Evolutionary conservation across 306 rosid species (phyloP).

Genomic region (Cicer arietinum): DNA sequence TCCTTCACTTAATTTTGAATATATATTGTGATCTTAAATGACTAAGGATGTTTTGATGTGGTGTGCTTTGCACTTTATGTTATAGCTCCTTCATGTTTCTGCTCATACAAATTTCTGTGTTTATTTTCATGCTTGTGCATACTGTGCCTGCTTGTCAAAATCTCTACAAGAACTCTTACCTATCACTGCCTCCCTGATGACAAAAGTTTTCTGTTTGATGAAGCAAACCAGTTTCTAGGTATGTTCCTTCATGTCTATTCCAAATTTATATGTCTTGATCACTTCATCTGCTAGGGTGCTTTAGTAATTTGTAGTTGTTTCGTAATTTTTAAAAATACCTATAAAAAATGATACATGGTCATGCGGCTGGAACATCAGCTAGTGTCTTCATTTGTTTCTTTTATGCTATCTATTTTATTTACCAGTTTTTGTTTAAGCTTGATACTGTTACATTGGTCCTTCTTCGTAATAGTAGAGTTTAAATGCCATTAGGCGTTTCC

Average conservation of each 20-base stretch:
- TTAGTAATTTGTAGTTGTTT: slow-evolving; percentile 29
- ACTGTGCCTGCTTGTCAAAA: slow-evolving; percentile 98
- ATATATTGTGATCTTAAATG: neutral
- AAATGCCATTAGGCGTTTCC: neutral
- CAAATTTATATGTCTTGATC: slow-evolving; percentile 35
- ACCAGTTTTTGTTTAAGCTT: neutral
- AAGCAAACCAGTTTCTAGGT: slow-evolving; percentile 93
- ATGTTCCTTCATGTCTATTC: slow-evolving; percentile 31
- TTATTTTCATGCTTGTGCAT: slow-evolving; percentile 55
- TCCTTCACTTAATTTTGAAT: neutral
- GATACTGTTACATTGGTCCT: neutral
- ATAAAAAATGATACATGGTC: slow-evolving; percentile 20
- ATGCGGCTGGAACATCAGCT: slow-evolving; percentile 20
- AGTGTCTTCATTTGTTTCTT: neutral
- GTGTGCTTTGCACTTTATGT: neutral
- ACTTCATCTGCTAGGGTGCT: slow-evolving; percentile 29
- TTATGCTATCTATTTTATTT: too few relatives aligned
- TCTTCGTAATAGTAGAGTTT: neutral
- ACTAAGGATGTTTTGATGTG: neutral
- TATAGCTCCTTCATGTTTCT: neutral
- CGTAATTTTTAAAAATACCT: slow-evolving; percentile 2
- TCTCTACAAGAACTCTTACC: slow-evolving; percentile 95
- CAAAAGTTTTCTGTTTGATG: slow-evolving; percentile 80
- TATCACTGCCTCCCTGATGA: slow-evolving; percentile 94
- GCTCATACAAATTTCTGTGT: slow-evolving; percentile 16